Evolutionary conservation across 371 early-diverging fungal species (phyloP), one percentile per base, ranked within the genome.

Genomic region (Mucor piriformis): DNA sequence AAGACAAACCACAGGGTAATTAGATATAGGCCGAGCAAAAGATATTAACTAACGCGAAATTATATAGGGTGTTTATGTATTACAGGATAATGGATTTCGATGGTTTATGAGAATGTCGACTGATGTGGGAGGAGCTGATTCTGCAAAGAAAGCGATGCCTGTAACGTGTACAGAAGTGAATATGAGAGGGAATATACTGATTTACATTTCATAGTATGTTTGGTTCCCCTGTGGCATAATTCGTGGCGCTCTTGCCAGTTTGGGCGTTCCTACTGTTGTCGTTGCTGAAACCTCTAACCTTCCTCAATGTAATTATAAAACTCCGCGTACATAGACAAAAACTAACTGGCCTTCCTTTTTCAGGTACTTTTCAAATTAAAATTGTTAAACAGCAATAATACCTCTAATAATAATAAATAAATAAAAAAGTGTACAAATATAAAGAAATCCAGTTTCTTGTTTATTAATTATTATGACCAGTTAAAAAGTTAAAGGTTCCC

Each of bases 221-320:
- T 94, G 95, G 85, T 91, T 95, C 67, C 96, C 97, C 2, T 96
- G 96, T 65, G 98, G 98, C 3, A 84, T 98, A 34, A 89, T 98
- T 38, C 88, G 97, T 25, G 98, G 98, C 10, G 92, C 94, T 3
- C 77, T 96, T 3, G 88, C 93, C 4, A 92, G 91, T 69, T 77
- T 96, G 25, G 97, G 98, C 24, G 85, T 96, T 13, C 67, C 84
- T n/a, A 88, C 89, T 51, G 87, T 86, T 7, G 97, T 98, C 3
- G 83, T 88, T 20, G 94, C 95, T 15, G 96, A 98, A 68, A 90
- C 94, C 4, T 78, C 89, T 7, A 85, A 82, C 34, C 72, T 95
- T 18, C 97, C 97, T 24, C 93, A 94, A 83, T 95, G 95, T 88
- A 90, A 80, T 72, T 56, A 34, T 54, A 23, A 51, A 1, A 21